Percentiles rank a stretch among this genome's conserved stretches.
Conservation (phyloP, 2,329 filamentous ascomycete species). For the Aureobasidium sp. region DNA sequence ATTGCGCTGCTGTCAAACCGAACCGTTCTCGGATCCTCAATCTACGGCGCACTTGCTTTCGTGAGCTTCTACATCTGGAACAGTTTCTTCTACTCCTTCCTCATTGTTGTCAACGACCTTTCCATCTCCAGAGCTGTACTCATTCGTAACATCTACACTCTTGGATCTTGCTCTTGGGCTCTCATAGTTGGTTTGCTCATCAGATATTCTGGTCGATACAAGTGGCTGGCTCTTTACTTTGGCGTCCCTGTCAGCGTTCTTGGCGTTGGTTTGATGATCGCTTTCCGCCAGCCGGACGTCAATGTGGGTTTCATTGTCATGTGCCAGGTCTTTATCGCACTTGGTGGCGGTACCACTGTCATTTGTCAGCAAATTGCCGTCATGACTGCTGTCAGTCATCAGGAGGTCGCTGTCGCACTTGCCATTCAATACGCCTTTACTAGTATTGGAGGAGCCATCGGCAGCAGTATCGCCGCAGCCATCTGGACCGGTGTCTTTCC, state of each 20-base stretch:
- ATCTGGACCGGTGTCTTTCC: conserved; percentile 59
- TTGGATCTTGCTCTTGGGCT: conserved; percentile 26
- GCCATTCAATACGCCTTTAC: conserved; percentile 55
- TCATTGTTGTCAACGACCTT: conserved; percentile 34
- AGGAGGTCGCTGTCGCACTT: conserved; percentile 54
- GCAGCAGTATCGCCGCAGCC: conserved; percentile 51
- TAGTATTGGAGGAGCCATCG: conserved; percentile 42
- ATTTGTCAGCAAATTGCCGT: conserved; percentile 31
- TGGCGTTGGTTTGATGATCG: conserved; percentile 28
- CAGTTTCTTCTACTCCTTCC: conserved; percentile 35
- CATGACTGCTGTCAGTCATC: conserved; percentile 30
- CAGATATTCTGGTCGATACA: conserved; percentile 30
- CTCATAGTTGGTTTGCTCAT: conserved; percentile 28
- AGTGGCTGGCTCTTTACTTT: conserved; percentile 27
- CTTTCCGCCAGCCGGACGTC: conserved; percentile 30
- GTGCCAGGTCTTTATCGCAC: conserved; percentile 34
- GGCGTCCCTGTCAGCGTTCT: conserved; percentile 29
- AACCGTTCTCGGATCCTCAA: conserved; percentile 46
- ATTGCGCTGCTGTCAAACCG: conserved; percentile 43
- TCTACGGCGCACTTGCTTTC: conserved; percentile 36
- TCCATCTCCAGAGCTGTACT: conserved; percentile 29
- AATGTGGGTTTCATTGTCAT: conserved; percentile 33
- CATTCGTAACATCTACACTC: conserved; percentile 33
- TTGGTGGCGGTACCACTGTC: conserved; percentile 24
- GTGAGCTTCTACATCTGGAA: conserved; percentile 32